These are phyloP conservation scores for Daldinia eschscholtzii DNA, from an alignment of 2,329 filamentous ascomycete species.

Conservation along the genomic window DNA sequence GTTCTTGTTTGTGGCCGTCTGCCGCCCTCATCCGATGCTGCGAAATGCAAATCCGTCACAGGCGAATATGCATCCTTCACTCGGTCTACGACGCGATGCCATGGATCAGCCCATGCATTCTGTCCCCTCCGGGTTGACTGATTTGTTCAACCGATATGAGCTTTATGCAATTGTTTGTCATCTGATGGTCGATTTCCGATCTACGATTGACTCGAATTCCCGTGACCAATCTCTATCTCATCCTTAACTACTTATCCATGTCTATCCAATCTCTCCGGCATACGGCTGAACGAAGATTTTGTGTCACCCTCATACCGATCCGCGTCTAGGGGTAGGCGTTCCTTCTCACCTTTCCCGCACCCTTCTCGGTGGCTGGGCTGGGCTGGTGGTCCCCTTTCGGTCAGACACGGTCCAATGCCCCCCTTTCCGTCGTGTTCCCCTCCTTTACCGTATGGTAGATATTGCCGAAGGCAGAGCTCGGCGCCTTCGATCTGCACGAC, in stretches of 20 bases:
- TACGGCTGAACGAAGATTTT: slow-evolving; percentile 42
- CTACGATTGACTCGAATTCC: slow-evolving; percentile 37
- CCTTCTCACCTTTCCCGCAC: slow-evolving; percentile 39
- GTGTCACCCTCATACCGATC: slow-evolving; percentile 44
- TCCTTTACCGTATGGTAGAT: slow-evolving; percentile 39
- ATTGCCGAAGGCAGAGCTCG: slow-evolving; percentile 41
- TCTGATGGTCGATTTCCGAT: slow-evolving; percentile 43
- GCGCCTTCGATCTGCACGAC: slow-evolving; percentile 40
- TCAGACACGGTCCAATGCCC: slow-evolving; percentile 45
- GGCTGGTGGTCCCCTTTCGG: slow-evolving; percentile 37
- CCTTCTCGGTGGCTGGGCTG: slow-evolving; percentile 41
- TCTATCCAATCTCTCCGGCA: slow-evolving; percentile 38
- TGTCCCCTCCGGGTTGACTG: slow-evolving; percentile 42
- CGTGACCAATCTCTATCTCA: slow-evolving; percentile 36
- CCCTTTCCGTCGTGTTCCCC: slow-evolving; percentile 34
- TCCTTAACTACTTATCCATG: slow-evolving; percentile 27
- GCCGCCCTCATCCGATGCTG: slow-evolving; percentile 46
- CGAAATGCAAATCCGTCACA: slow-evolving; percentile 47
- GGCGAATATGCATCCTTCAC: slow-evolving; percentile 45
- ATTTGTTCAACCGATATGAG: slow-evolving; percentile 47
- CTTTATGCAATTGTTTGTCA: slow-evolving; percentile 46
- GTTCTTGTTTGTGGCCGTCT: slow-evolving; percentile 32
- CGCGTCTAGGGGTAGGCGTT: slow-evolving; percentile 34
- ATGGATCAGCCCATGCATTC: slow-evolving; percentile 45
- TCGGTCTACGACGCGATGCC: slow-evolving; percentile 45